A percentile compares a stretch with the other conserved stretches of the same genome.
phyloP scores from a whole-genome alignment of 768 basidiomycete genomes.

The Agrocybe chaxingu region DNA sequence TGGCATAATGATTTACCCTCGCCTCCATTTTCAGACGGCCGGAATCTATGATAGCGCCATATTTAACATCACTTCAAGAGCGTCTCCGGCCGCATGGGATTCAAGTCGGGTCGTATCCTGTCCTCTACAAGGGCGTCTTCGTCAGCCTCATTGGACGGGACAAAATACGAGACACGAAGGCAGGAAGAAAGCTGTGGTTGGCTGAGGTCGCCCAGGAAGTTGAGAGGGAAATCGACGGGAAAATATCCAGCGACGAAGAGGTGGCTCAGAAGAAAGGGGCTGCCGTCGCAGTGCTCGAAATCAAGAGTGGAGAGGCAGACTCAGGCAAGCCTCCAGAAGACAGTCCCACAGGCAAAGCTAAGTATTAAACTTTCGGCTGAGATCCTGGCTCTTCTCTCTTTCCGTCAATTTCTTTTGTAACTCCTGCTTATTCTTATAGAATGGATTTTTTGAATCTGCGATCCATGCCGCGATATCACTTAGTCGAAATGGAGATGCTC shows the following conservation, averaged over 20 bases:
- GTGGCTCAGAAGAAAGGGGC: conserved; percentile 43
- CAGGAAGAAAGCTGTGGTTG: conserved; percentile 38
- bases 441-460: too few relatives aligned
- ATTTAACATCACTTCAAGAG: conserved; percentile 72
- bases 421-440: too few relatives aligned
- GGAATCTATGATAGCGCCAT: conserved; percentile 84
- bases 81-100: conserved; percentile 74
- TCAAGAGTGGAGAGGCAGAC: too few relatives aligned
- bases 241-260: conserved; percentile 63
- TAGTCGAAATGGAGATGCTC: too few relatives aligned
- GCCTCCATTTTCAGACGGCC: conserved; percentile 41
- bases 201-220: conserved; percentile 61
- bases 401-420: too few relatives aligned
- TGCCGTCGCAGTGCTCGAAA: conserved; percentile 5
- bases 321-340: neutral
- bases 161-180: conserved; percentile 43
- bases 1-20: neutral
- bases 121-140: conserved; percentile 61
- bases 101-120: conserved; percentile 78
- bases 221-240: conserved; percentile 53
- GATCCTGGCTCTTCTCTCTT: neutral
- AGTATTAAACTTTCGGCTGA: neutral
- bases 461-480: too few relatives aligned
- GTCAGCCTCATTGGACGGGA: conserved; percentile 67
- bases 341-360: neutral